Percentiles rank a stretch among this genome's conserved stretches.
phyloP scores from a whole-genome alignment of 1,284 basidiomycete species.

The Termitomyces sp. region DNA sequence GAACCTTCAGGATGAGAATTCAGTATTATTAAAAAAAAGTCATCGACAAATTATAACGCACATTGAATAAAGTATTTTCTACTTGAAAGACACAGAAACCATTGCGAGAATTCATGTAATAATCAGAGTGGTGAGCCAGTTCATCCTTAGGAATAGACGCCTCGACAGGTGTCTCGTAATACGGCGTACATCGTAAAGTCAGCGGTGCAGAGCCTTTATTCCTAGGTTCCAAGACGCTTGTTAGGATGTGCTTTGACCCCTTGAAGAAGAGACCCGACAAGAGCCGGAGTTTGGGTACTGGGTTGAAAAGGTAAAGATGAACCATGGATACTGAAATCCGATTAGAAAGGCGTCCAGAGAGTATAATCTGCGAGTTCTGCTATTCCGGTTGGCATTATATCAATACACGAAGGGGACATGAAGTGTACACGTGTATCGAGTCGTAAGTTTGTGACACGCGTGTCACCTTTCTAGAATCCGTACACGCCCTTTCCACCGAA shows the following conservation, averaged over 20 bases:
- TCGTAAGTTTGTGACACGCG: slow-evolving; percentile 9
- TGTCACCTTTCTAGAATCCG: slow-evolving; percentile 10
- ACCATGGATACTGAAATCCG: slow-evolving; percentile 25
- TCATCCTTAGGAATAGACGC: slow-evolving; percentile 2
- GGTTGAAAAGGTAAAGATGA: slow-evolving; percentile 30
- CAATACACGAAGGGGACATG: slow-evolving; percentile 27
- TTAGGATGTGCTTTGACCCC: slow-evolving; percentile 27
- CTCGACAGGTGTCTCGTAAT: slow-evolving; percentile 6
- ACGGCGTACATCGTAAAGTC: slow-evolving; percentile 11
- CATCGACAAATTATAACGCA: slow-evolving; percentile 14
- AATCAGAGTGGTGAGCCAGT: slow-evolving; percentile 25
- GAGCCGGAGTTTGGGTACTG: slow-evolving; percentile 29
- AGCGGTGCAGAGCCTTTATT: slow-evolving; percentile 9
- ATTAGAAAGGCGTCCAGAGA: slow-evolving; percentile 8
- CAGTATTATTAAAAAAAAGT: not conserved
- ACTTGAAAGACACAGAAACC: slow-evolving; percentile 36
- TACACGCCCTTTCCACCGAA: slow-evolving; percentile 4
- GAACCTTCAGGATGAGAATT: slow-evolving; percentile 25
- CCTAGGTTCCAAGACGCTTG: slow-evolving; percentile 16
- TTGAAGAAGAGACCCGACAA: slow-evolving; percentile 25
- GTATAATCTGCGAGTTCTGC: slow-evolving; percentile 10
- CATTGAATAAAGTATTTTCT: slow-evolving; percentile 39
- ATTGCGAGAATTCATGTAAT: slow-evolving; percentile 25
- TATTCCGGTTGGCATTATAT: slow-evolving; percentile 10
- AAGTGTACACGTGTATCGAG: slow-evolving; percentile 29